phyloP scores from a whole-genome alignment of 108 stramenopile genomes.

The Cylindrotheca fusiformis region DNA sequence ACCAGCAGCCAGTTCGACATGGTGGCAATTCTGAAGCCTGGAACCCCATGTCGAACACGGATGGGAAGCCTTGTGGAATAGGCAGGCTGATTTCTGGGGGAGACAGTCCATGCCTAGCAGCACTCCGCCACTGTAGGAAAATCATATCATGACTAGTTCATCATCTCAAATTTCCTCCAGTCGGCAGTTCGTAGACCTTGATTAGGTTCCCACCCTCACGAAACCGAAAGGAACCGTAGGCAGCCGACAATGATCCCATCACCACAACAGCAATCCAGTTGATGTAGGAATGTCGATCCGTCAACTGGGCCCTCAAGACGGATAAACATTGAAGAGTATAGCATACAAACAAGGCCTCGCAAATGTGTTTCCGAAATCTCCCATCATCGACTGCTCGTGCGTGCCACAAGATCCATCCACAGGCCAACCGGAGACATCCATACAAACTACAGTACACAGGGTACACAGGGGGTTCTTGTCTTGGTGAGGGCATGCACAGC shows the following conservation, averaged over 20 bases:
- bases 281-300: conserved; percentile 47
- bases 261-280: conserved; percentile 80
- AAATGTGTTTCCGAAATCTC: conserved; percentile 72
- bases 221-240: conserved; percentile 77
- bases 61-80: no score
- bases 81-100: no score
- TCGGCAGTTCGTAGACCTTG: conserved; percentile 82
- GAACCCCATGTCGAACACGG: no score
- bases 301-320: conserved; percentile 80
- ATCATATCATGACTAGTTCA: background rate
- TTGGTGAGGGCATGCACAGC: background rate
- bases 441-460: conserved; percentile 48
- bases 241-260: conserved; percentile 46
- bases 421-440: conserved; percentile 76
- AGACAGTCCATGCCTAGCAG: no score
- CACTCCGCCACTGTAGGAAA: no score
- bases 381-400: conserved; percentile 79
- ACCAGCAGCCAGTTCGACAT: no score
- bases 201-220: conserved; percentile 77
- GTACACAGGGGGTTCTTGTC: background rate
- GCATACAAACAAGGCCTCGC: conserved; percentile 75
- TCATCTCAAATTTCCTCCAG: conserved; percentile 36
- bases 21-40: no score
- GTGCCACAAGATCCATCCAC: conserved; percentile 83
- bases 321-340: conserved; percentile 75